Evolutionary conservation across 2,329 filamentous ascomycete genomes (phyloP).

Genomic region (Emmonsiellopsis sp.): DNA sequence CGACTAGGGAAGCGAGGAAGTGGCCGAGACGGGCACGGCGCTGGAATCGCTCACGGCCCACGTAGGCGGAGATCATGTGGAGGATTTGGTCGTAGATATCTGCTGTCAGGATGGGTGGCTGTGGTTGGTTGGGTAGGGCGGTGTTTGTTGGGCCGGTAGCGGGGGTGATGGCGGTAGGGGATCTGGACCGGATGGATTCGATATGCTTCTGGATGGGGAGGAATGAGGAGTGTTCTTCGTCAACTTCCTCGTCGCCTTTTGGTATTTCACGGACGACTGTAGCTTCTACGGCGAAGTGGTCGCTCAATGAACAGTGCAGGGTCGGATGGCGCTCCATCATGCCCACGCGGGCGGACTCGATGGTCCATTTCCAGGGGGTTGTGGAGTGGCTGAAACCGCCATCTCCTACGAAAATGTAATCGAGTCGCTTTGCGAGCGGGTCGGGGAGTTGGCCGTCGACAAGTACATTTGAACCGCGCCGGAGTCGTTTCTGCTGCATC

Average conservation of each 20-base stretch:
- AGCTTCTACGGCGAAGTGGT: conserved; percentile 87
- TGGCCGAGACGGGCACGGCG: conserved; percentile 62
- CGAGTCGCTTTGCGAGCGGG: conserved; percentile 71
- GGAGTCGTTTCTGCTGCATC: conserved; percentile 57
- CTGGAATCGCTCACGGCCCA: conserved; percentile 61
- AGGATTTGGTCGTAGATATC: conserved; percentile 65
- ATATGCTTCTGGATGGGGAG: conserved; percentile 13
- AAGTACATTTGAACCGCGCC: conserved; percentile 53
- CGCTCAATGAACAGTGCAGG: conserved; percentile 77
- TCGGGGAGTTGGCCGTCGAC: conserved; percentile 61
- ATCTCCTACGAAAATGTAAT: conserved; percentile 82
- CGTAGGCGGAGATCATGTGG: conserved; percentile 59
- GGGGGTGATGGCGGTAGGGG: conserved; percentile 1
- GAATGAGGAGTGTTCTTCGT: conserved; percentile 11
- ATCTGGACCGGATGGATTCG: conserved; percentile 1
- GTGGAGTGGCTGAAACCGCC: conserved; percentile 26
- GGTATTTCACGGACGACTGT: conserved; percentile 50
- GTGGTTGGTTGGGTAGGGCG: neutral
- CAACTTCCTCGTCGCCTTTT: conserved; percentile 5
- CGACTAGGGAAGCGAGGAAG: conserved; percentile 58
- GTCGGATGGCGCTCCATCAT: conserved; percentile 75
- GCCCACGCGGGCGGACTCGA: conserved; percentile 62
- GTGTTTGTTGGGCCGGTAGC: neutral
- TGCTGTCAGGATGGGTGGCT: conserved; percentile 1
- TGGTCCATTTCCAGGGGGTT: conserved; percentile 50